These are phyloP conservation scores for Saccharomycopsis fodiens DNA, from an alignment of 805 yeast genomes.

Conservation along the genomic window DNA sequence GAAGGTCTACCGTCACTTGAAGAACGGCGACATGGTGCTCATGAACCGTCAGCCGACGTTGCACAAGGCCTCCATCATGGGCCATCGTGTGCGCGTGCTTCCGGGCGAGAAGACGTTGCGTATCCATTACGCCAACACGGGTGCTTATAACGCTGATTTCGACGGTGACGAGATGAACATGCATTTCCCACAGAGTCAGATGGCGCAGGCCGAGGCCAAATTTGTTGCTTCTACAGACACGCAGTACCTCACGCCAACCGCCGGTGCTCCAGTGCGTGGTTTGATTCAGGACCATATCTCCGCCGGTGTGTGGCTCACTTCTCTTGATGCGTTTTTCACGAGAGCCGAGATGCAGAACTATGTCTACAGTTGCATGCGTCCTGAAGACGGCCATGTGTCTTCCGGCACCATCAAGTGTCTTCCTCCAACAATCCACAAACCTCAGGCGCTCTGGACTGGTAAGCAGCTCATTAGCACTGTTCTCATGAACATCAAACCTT, in stretches of 20 bases:
- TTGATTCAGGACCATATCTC: constrained; percentile 97
- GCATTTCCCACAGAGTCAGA: constrained; percentile 98
- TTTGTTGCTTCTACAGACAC: constrained; percentile 95
- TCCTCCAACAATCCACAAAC: constrained; percentile 85
- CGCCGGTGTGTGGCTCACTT: constrained; percentile 98
- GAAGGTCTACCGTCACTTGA: constrained; percentile 90
- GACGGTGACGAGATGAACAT: constrained; percentile 99
- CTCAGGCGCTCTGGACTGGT: constrained; percentile 94
- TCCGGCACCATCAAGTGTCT: constrained; percentile 60
- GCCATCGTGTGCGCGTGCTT: constrained; percentile 92
- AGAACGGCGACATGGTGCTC: constrained; percentile 88
- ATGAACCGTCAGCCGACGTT: constrained; percentile 99
- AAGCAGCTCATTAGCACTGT: constrained; percentile 95
- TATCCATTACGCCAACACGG: constrained; percentile 96
- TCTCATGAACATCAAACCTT: constrained; percentile 79
- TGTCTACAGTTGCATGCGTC: constrained; percentile 87
- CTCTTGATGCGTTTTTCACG: constrained; percentile 83
- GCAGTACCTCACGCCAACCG: constrained; percentile 95
- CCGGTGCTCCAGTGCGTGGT: constrained; percentile 98
- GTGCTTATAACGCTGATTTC: constrained; percentile 98
- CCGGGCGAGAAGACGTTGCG: constrained; percentile 97
- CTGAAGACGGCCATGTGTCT: constrained; percentile 95
- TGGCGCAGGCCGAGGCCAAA: constrained; percentile 93
- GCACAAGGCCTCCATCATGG: constrained; percentile 99
- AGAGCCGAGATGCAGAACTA: constrained; percentile 91